A percentile compares a stretch with the other conserved stretches of the same genome.
Conservation (phyloP, 805 yeast species). For the Tetrapisispora taiwanensis region DNA sequence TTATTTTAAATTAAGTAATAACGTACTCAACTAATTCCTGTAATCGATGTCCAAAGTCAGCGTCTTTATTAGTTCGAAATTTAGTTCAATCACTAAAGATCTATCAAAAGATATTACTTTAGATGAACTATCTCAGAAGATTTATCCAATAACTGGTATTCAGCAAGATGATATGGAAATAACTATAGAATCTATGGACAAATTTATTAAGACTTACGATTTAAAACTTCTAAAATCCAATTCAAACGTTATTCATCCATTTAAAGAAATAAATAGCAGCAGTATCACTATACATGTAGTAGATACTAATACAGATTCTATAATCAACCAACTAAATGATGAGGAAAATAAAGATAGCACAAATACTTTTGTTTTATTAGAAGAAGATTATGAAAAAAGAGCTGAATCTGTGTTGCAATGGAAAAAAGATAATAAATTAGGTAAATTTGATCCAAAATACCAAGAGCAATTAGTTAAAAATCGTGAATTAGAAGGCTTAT, state of each 20-base stretch:
- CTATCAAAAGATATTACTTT: constrained; percentile 10
- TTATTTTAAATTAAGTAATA: too few species aligned
- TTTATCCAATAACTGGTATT: constrained; percentile 23
- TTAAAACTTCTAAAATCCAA: not conserved
- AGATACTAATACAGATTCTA: constrained; percentile 45
- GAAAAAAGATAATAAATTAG: constrained; percentile 61
- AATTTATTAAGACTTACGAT: not conserved
- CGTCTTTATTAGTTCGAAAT: constrained; percentile 12
- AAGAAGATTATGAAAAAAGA: constrained; percentile 40
- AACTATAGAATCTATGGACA: not conserved
- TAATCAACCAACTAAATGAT: constrained; percentile 32
- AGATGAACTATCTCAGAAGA: constrained; percentile 14
- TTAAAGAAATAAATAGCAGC: not conserved
- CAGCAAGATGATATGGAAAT: constrained; percentile 21
- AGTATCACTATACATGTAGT: constrained; percentile 35
- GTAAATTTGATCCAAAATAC: constrained; percentile 56
- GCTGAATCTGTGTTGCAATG: constrained; percentile 60
- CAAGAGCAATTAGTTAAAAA: constrained; percentile 24
- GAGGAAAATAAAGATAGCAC: constrained; percentile 6
- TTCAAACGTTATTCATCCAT: not conserved
- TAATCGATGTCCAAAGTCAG: not conserved
- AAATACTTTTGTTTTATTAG: constrained; percentile 13
- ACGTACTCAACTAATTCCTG: too few species aligned
- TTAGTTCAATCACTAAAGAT: constrained; percentile 15
- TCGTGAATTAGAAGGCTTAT: constrained; percentile 21